Percentiles rank a stretch among this genome's conserved stretches.
phyloP scores from a whole-genome alignment of 2,329 filamentous ascomycete species.

The Escovopsis sp. region DNA sequence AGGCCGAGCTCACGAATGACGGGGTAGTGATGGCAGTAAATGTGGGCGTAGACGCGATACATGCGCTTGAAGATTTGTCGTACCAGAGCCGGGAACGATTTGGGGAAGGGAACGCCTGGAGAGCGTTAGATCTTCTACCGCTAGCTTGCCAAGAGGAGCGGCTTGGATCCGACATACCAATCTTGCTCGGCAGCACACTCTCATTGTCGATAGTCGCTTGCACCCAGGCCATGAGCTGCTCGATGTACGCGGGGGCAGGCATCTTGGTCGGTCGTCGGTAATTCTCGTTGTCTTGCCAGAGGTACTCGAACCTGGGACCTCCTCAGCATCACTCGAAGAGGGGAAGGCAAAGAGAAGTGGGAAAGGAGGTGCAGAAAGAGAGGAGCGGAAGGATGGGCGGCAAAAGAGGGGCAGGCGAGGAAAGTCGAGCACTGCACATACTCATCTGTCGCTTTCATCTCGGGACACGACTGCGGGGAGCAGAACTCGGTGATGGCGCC shows the following conservation, averaged over 20 bases:
- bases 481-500: slow-evolving; percentile 99
- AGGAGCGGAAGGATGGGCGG: no score
- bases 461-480: slow-evolving; percentile 88
- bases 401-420: not conserved
- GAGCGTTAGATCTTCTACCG: not conserved
- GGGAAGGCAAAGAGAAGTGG: not conserved
- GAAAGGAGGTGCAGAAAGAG: not conserved
- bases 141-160: no score
- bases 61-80: slow-evolving; percentile 97
- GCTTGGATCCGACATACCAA: slow-evolving; percentile 36
- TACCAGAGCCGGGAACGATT: slow-evolving; percentile 74
- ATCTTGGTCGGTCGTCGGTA: slow-evolving; percentile 97
- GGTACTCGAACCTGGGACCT: slow-evolving; percentile 69
- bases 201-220: slow-evolving; percentile 94
- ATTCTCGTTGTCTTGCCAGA: slow-evolving; percentile 92
- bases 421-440: slow-evolving; percentile 30
- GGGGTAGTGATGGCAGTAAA: slow-evolving; percentile 99
- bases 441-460: slow-evolving; percentile 99
- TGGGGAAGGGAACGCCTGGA: slow-evolving; percentile 79
- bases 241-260: slow-evolving; percentile 92
- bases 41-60: slow-evolving; percentile 96
- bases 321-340: not conserved
- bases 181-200: slow-evolving; percentile 82
- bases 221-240: slow-evolving; percentile 95
- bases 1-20: slow-evolving; percentile 89